phyloP scores from a whole-genome alignment of 176 grass and related monocot species.

The Lolium perenne region DNA sequence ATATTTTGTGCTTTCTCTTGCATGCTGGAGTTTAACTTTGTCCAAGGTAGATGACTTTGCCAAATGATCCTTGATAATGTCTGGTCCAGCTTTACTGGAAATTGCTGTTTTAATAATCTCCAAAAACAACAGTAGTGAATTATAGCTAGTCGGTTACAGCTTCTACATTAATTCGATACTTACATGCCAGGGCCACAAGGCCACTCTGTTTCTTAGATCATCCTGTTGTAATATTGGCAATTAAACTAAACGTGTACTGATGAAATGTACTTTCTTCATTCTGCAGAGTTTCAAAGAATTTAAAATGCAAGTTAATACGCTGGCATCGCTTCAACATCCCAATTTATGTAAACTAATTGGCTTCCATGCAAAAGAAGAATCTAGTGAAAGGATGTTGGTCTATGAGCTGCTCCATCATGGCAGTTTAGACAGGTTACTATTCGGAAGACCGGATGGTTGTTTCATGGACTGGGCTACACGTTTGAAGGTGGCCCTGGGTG shows the following conservation, averaged over 20 bases:
- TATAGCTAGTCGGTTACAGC: slow-evolving; percentile 2
- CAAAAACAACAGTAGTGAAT: neutral
- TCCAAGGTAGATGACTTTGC: slow-evolving; percentile 19
- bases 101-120: neutral
- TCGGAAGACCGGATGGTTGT: slow-evolving; percentile 79
- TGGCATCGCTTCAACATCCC: slow-evolving; percentile 74
- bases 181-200: neutral
- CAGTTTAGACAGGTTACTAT: slow-evolving; percentile 77
- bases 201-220: slow-evolving; percentile 18
- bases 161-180: neutral
- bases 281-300: slow-evolving; percentile 91
- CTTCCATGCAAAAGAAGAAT: slow-evolving; percentile 75
- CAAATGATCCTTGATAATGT: neutral
- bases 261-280: slow-evolving; percentile 30
- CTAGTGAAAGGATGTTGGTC: slow-evolving; percentile 80
- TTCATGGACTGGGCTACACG: slow-evolving; percentile 89
- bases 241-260: slow-evolving; percentile 13
- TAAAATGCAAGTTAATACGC: slow-evolving; percentile 68
- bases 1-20: slow-evolving; percentile 26
- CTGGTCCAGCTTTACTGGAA: neutral
- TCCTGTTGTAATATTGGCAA: slow-evolving; percentile 28
- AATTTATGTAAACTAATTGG: slow-evolving; percentile 94
- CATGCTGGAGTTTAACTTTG: neutral
- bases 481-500: slow-evolving; percentile 84
- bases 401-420: slow-evolving; percentile 92